These are phyloP conservation scores for Peterozyma xylosa DNA, from an alignment of 805 yeast genomes.

Conservation along the genomic window DNA sequence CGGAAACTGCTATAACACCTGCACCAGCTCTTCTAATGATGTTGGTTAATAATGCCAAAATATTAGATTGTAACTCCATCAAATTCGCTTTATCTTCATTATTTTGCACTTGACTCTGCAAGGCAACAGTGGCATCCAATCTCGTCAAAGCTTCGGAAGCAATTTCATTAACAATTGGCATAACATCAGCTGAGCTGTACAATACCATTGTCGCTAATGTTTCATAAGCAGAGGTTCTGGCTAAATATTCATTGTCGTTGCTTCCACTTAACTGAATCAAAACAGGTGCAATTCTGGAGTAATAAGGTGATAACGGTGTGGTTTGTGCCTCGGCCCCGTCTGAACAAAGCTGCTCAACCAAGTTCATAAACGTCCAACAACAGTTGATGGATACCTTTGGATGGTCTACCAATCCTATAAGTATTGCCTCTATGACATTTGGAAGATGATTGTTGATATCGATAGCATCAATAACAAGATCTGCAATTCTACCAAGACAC, in stretches of 20 bases:
- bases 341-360: conserved; percentile 71
- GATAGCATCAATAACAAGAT: conserved; percentile 71
- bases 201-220: conserved; percentile 79
- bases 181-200: conserved; percentile 63
- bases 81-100: conserved; percentile 70
- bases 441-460: conserved; percentile 61
- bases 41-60: conserved; percentile 70
- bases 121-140: conserved; percentile 58
- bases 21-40: conserved; percentile 74
- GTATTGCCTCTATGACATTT: conserved; percentile 62
- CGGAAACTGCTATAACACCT: conserved; percentile 63
- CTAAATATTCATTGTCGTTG: conserved; percentile 74
- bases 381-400: conserved; percentile 94
- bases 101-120: conserved; percentile 51
- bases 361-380: conserved; percentile 93
- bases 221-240: conserved; percentile 96
- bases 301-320: conserved; percentile 69
- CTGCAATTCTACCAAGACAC: conserved; percentile 97
- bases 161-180: conserved; percentile 60
- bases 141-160: conserved; percentile 71
- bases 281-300: conserved; percentile 59
- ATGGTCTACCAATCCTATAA: conserved; percentile 80
- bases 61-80: conserved; percentile 84
- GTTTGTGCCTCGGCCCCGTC: conserved; percentile 42
- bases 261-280: conserved; percentile 64